Base-by-base conservation (phyloP, 805 yeast species). In the Yamadazyma akitaensis region DNA sequence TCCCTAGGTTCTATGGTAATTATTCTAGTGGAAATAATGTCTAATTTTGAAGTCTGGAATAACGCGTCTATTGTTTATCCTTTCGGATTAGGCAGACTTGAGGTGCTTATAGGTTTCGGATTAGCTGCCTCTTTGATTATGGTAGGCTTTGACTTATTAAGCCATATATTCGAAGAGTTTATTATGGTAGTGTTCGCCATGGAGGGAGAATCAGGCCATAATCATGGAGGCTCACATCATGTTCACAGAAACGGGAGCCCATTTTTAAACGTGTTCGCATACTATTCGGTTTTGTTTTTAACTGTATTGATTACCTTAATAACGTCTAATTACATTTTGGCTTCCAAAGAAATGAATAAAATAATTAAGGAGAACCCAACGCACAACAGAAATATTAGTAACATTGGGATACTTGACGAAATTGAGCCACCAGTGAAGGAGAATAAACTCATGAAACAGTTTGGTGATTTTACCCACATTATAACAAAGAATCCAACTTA, bases 31-130 rank as follows among this genome's bases (percentile, higher is more conserved):
- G 89, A 85, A 49, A 76, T 89, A 11, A 77, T 92, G 79, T 77
- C 88, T n/a, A 94, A 91, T 60, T 92, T 92, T 64, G 95, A 88
- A 53, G 95, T 86, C 5, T 94, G 98, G 97, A 82, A 79, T 53
- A 80, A 79, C 47, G 79, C 91, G 6, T 86, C 96, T 1, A 72
- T 94, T 28, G 82, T 83, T 12, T 86, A 82, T 53, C 99, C 99
- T 0, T 92, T 92, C 71, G 99, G 98, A 0, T 70, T 92, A 21
- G 96, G 95, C n/a, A 74, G 99, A 48, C 75, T 88, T 13, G 97
- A 92, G 59, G 95, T 92, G 0, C 67, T 92, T 14, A 82, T 86
- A 38, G 95, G 96, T 2, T 91, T 91, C 69, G 96, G 95, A 0
- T 70, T 90, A 37, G 81, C 94, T 13, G 84, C 92, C 1, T 84